Evolutionary conservation across 176 grass and related monocot genomes (phyloP).

Genomic region (Lolium perenne): DNA sequence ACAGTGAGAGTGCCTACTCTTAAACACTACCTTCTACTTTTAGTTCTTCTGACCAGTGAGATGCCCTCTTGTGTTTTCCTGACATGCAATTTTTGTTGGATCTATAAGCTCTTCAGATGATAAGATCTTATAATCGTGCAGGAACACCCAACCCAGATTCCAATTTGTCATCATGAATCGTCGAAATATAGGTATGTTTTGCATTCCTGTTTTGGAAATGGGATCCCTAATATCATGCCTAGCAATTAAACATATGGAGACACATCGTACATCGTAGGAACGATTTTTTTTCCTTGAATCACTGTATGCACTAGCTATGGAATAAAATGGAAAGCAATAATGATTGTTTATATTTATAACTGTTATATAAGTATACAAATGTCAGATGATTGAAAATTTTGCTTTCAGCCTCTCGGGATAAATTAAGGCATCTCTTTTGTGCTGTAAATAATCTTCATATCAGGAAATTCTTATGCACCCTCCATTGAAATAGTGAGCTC

Average conservation of each 20-base stretch:
- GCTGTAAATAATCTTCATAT: neutral
- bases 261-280: neutral
- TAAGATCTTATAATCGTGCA: constrained; percentile 25
- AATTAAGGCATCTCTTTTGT: neutral
- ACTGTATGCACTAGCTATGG: neutral
- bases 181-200: constrained; percentile 58
- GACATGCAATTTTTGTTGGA: neutral
- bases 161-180: constrained; percentile 73
- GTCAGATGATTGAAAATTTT: neutral
- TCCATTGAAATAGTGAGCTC: neutral
- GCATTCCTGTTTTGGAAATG: neutral
- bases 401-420: neutral
- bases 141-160: constrained; percentile 65
- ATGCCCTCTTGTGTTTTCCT: constrained; percentile 1
- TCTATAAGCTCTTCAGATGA: constrained; percentile 13
- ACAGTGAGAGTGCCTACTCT: neutral
- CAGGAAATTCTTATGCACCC: neutral
- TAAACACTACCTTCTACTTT: neutral
- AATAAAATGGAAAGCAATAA: neutral
- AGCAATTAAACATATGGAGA: neutral
- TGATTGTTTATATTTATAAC: neutral
- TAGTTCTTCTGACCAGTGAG: neutral
- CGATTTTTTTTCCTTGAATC: constrained; percentile 13
- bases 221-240: neutral
- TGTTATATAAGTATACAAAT: neutral